Evolutionary conservation across 768 basidiomycete genomes (phyloP).

Genomic region (Chlorophyllum brunneum): DNA sequence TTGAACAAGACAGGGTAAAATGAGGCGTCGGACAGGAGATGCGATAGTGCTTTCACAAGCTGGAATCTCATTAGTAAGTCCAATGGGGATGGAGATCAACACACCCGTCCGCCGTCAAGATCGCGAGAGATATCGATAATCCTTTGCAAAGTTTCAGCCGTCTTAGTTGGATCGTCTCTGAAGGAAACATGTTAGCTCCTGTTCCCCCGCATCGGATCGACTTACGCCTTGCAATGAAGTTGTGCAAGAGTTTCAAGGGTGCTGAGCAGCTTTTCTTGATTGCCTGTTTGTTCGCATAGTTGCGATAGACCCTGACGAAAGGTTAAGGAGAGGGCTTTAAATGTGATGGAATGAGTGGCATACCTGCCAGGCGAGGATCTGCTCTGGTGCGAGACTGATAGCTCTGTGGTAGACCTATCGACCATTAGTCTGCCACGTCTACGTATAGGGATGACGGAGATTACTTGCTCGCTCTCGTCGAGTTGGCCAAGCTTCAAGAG

Average conservation of each 20-base stretch:
- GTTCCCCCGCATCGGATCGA: not conserved
- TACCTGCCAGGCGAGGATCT: slow-evolving; percentile 85
- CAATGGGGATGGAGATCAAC: slow-evolving; percentile 14
- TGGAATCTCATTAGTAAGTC: slow-evolving; percentile 24
- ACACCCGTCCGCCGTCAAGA: slow-evolving; percentile 54
- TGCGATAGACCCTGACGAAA: slow-evolving; percentile 61
- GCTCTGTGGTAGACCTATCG: slow-evolving; percentile 76
- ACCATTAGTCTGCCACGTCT: slow-evolving; percentile 14
- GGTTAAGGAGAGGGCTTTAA: slow-evolving; percentile 7
- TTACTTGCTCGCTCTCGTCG: slow-evolving; percentile 84
- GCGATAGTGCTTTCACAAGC: slow-evolving; percentile 63
- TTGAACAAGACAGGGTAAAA: slow-evolving; percentile 56
- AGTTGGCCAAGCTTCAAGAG: slow-evolving; percentile 68
- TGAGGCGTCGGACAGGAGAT: slow-evolving; percentile 73
- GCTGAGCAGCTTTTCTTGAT: slow-evolving; percentile 56
- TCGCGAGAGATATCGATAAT: slow-evolving; percentile 45
- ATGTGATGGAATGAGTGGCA: slow-evolving; percentile 20
- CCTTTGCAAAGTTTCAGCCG: slow-evolving; percentile 79
- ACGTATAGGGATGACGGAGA: slow-evolving; percentile 16
- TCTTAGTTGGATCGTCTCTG: slow-evolving; percentile 75
- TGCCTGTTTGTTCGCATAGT: slow-evolving; percentile 61
- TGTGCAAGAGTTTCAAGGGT: slow-evolving; percentile 54
- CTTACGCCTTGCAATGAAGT: slow-evolving; percentile 57
- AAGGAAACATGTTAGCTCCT: not conserved
- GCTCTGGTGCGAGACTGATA: slow-evolving; percentile 60